phyloP scores from a whole-genome alignment of 495 filamentous ascomycete species.

The Hypoxylon subgilvum region DNA sequence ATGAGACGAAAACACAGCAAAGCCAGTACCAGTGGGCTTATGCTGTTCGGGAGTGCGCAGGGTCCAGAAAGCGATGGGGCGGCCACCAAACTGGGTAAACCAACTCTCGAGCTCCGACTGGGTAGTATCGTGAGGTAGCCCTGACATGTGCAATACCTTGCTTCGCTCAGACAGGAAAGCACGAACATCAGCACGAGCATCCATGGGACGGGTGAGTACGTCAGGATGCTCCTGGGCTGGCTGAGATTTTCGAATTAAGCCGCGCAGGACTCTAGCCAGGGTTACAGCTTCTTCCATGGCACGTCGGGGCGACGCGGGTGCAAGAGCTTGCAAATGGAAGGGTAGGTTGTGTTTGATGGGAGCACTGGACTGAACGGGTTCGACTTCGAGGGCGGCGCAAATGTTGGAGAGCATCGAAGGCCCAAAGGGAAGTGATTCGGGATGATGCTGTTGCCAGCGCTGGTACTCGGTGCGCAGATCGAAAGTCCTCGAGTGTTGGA shows the following conservation, averaged over 20 bases:
- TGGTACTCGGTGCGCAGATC: constrained; percentile 97
- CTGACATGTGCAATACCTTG: constrained; percentile 97
- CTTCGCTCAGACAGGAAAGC: constrained; percentile 93
- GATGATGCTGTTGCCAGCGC: constrained; percentile 96
- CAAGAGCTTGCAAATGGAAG: constrained; percentile 95
- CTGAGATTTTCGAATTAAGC: constrained; percentile 93
- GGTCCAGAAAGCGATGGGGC: constrained; percentile 99
- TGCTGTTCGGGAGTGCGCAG: constrained; percentile 96
- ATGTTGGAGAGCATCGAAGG: constrained; percentile 95
- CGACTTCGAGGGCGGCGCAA: constrained; percentile 93
- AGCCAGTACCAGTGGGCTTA: constrained; percentile 96
- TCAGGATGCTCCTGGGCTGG: constrained; percentile 91
- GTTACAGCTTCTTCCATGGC: constrained; percentile 98
- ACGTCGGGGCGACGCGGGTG: constrained; percentile 93
- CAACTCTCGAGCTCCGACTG: constrained; percentile 98
- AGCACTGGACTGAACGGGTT: constrained; percentile 92
- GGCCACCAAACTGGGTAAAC: constrained; percentile 98
- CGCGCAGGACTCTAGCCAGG: constrained; percentile 86
- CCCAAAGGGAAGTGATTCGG: constrained; percentile 94
- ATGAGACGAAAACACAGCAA: constrained; percentile 97
- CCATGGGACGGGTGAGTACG: constrained; percentile 91
- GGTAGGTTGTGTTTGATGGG: constrained; percentile 98
- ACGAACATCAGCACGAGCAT: constrained; percentile 94
- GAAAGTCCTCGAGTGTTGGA: constrained; percentile 96
- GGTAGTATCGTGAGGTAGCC: constrained; percentile 95